Base-by-base conservation (phyloP, 805 yeast species). In the Myxozyma melibiosi region DNA sequence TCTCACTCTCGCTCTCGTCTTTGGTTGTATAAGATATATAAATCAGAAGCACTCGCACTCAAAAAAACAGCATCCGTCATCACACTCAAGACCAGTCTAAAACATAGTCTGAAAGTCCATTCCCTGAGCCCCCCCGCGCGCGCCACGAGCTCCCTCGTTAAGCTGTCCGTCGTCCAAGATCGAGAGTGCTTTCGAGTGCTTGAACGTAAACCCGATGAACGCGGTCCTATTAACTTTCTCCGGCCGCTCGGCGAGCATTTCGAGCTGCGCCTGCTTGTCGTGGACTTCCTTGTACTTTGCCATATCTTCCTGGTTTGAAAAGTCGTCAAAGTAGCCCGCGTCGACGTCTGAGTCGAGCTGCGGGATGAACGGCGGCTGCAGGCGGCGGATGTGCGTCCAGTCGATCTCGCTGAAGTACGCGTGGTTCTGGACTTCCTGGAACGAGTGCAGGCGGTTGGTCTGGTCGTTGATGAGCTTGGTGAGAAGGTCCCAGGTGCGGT, bases 311-410 rank as follows among this genome's bases (percentile, higher is more conserved):
- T 92, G 98, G 72, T 90, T 94, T 57, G 89, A 89, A 71, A 94
- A 94, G 72, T 94, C 99, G 74, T 94, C 99, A 70, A 94, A 94
- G 74, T 94, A 94, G 1, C 99, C 99, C 0, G 98, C 98, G 74
- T 94, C 99, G 62, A 90, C 94, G 68, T 94, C 99, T 59, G 90
- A 88, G 70, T 94, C 98, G 63, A 94, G 78, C 67, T 95, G 97
- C 2, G 99, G 99, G 18, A 94, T 88, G 72, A 94, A 94, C 34
- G 99, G 99, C 3, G 99, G 97, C 22, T 85, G 79, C 59, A 84
- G 7, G 31, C 72, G 74, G 68, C 97, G 80, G 64, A 94, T 72
- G 9, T 74, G 74, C 4, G 79, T 82, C 85, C 96, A 92, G 68
- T 88, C 85, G 28, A 90, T 83, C 66, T 92, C 98, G 28, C 82